Evolutionary conservation across 2,329 filamentous ascomycete species (phyloP).

Genomic region (Dactylonectria macrodidyma): DNA sequence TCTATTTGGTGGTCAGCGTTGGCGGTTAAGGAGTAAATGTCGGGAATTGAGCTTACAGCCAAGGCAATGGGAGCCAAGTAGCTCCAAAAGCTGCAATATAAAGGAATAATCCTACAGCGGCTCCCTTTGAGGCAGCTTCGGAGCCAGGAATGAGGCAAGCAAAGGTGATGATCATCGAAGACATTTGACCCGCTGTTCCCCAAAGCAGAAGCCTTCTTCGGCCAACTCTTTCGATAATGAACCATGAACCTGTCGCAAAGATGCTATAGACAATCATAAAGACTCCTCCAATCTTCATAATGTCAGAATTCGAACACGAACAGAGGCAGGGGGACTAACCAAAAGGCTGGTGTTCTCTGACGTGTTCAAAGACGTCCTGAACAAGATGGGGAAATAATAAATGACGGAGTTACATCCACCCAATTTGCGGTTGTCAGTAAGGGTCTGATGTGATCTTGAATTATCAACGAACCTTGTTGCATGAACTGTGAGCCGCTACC

Average conservation of each 20-base stretch:
- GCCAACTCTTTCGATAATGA: slow-evolving; percentile 64
- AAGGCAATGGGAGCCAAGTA: slow-evolving; percentile 75
- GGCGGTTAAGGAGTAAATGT: too few relatives aligned
- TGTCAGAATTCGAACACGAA: too few relatives aligned
- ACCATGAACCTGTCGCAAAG: slow-evolving; percentile 69
- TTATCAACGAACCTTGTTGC: slow-evolving; percentile 61
- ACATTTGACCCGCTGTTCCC: slow-evolving; percentile 62
- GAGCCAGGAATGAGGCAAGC: slow-evolving; percentile 76
- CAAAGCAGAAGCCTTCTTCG: slow-evolving; percentile 63
- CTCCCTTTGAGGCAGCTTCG: slow-evolving; percentile 74
- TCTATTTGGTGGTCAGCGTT: too few relatives aligned
- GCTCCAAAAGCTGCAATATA: slow-evolving; percentile 80
- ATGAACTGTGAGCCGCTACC: slow-evolving; percentile 69
- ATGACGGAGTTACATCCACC: slow-evolving; percentile 72
- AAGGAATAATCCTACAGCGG: slow-evolving; percentile 77
- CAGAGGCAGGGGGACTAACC: too few relatives aligned
- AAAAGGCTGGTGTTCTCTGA: slow-evolving; percentile 52
- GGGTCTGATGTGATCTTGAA: too few relatives aligned
- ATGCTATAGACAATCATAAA: slow-evolving; percentile 71
- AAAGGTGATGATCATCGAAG: slow-evolving; percentile 74
- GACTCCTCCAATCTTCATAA: slow-evolving; percentile 56
- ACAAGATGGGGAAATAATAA: slow-evolving; percentile 75
- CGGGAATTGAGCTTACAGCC: slow-evolving; percentile 54
- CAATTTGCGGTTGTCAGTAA: slow-evolving; percentile 45
- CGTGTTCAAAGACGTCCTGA: slow-evolving; percentile 50